These are phyloP conservation scores for Bassia scoparia DNA, from an alignment of 148 eudicot species.

Conservation along the genomic window DNA sequence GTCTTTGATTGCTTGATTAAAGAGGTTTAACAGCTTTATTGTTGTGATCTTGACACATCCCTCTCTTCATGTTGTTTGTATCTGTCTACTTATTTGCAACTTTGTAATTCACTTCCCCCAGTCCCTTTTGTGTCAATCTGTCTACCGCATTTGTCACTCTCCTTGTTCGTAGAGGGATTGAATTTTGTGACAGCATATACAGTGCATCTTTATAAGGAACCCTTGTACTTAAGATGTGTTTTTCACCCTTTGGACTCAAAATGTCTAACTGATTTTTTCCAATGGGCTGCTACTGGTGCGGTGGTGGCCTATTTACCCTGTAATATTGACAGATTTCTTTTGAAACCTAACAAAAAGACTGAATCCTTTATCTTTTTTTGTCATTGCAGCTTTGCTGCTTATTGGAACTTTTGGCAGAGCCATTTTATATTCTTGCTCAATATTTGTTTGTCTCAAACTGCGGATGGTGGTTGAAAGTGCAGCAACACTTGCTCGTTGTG, in stretches of 20 bases:
- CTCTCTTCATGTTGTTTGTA: neutral
- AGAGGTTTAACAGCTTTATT: neutral
- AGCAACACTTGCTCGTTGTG: slow-evolving; percentile 78
- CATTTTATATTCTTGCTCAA: slow-evolving; percentile 87
- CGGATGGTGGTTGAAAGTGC: slow-evolving; percentile 78
- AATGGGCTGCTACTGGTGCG: neutral
- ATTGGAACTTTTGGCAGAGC: slow-evolving; percentile 90
- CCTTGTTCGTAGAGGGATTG: no score
- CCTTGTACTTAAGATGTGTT: no score
- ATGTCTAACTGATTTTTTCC: neutral
- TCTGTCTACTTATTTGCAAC: neutral
- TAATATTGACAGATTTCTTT: neutral
- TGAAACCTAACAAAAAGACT: neutral
- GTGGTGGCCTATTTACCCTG: no score
- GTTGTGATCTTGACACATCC: neutral
- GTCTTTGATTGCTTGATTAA: neutral
- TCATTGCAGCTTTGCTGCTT: slow-evolving; percentile 76
- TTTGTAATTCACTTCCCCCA: neutral
- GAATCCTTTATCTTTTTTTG: neutral
- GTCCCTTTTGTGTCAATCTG: no score
- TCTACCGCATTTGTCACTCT: no score
- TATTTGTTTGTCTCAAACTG: slow-evolving; percentile 80
- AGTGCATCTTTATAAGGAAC: no score
- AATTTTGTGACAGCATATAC: no score
- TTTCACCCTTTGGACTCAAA: neutral